Evolutionary conservation across 2,329 filamentous ascomycete species (phyloP), one percentile per base, ranked within the genome.

Genomic region (Beauveria australis): DNA sequence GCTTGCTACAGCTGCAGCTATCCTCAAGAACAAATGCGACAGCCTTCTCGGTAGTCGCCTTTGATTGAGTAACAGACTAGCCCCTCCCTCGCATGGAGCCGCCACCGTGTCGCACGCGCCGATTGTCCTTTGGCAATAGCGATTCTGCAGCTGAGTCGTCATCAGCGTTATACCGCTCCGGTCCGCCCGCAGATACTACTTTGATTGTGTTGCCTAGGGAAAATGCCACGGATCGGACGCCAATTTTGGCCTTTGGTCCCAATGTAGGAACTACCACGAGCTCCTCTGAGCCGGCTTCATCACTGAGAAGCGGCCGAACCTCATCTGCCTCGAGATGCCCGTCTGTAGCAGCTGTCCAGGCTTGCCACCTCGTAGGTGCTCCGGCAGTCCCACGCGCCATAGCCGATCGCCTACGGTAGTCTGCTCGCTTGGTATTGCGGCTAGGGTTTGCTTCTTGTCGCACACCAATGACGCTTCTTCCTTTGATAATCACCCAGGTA

Each of bases 201-300:
- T 91, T 92, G 67, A 92, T 79, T 1, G 84, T 78, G 65, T 91
- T 89, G 14, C 89, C 89, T 62, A 92, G 84, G 0, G 82, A 87
- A 33, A 92, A 81, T 0, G 84, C 89, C 3, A 90, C 79, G 55
- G 86, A 88, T 51, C 80, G 78, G 53, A 81, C 79, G 14, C 89
- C 89, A 1, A 91, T 74, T 57, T 77, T 76, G 2, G 79, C 77
- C 61, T 88, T 82, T 0, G 89, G 89, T 0, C 89, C 89, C 1
- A 88, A 75, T 51, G 79, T 79, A 2, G 82, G 82, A 24, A 91
- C 84, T 52, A 90, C 83, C 5, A 92, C 76, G 61, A 59, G 49
- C 16, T 84, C 79, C 2, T 80, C 77, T 3, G 76, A 73, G 47
- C 74, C 68, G 44, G 76, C 74, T 5, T 73, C 70, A 10, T 76